These are phyloP conservation scores for Aspergillus awamori DNA, from an alignment of 2,329 filamentous ascomycete species.

Conservation along the genomic window DNA sequence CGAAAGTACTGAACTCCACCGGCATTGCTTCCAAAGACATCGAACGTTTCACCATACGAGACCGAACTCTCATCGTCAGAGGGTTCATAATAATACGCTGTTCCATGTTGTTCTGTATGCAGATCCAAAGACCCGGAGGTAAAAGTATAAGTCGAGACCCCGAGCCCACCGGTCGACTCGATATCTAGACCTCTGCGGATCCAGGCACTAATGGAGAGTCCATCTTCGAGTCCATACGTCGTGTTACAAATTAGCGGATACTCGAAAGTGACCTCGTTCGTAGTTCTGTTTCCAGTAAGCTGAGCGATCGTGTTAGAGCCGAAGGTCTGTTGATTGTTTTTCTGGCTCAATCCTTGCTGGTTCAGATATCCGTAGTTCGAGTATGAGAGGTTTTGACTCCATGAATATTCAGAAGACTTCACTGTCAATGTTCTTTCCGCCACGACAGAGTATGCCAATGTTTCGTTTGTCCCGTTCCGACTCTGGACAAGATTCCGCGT, in stretches of 20 bases:
- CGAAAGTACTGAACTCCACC: conserved; percentile 26
- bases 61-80: conserved; percentile 25
- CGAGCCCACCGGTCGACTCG: conserved; percentile 40
- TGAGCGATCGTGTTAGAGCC: conserved; percentile 41
- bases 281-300: conserved; percentile 39
- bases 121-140: conserved; percentile 31
- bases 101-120: conserved; percentile 33
- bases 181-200: conserved; percentile 56
- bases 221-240: conserved; percentile 52
- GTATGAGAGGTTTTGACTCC: conserved; percentile 63
- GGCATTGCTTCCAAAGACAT: conserved; percentile 28
- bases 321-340: conserved; percentile 54
- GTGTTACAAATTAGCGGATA: conserved; percentile 66
- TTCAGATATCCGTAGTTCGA: conserved; percentile 59
- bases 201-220: conserved; percentile 53
- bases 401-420: conserved; percentile 53
- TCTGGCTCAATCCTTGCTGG: conserved; percentile 59
- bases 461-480: conserved; percentile 59
- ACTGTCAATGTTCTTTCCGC: conserved; percentile 61
- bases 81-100: conserved; percentile 30
- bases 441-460: conserved; percentile 60
- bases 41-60: conserved; percentile 34
- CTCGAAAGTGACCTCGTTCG: conserved; percentile 49
- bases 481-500: conserved; percentile 34
- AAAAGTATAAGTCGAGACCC: conserved; percentile 65